Percentiles rank a stretch among this genome's conserved stretches.
Evolutionary conservation across 148 eudicot genomes (phyloP).

Genomic region (Cornus suecica): DNA sequence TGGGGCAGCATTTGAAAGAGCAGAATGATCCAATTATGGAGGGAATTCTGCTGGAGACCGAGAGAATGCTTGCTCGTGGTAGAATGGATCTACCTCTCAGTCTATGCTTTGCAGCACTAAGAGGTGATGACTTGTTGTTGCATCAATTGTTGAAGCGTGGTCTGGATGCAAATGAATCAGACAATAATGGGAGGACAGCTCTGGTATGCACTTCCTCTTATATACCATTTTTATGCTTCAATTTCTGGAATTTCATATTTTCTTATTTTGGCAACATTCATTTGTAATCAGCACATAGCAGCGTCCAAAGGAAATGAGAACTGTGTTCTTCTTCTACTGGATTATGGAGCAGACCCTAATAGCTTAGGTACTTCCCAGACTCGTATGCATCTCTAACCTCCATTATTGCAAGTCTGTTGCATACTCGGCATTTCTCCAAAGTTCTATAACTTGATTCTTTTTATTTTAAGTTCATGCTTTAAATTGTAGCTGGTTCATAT

Average conservation of each 20-base stretch:
- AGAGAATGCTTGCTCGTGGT: constrained; percentile 76
- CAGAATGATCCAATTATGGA: constrained; percentile 49
- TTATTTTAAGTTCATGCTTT: neutral
- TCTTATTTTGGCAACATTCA: neutral
- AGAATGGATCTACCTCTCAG: constrained; percentile 77
- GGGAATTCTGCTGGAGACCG: constrained; percentile 62
- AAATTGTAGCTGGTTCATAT: neutral
- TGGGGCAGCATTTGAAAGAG: constrained; percentile 63
- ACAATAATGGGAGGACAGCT: constrained; percentile 77
- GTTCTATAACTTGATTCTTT: neutral
- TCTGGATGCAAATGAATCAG: constrained; percentile 88
- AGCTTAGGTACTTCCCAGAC: constrained; percentile 58
- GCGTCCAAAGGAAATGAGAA: constrained; percentile 77
- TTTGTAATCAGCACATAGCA: constrained; percentile 68
- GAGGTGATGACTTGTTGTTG: constrained; percentile 66
- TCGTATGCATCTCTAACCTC: constrained; percentile 2
- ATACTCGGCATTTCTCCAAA: neutral
- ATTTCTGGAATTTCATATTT: neutral
- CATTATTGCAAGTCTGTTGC: constrained; percentile 2
- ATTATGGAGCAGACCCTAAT: constrained; percentile 80
- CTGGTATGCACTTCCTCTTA: constrained; percentile 34
- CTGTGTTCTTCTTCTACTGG: constrained; percentile 75
- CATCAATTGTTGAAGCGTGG: constrained; percentile 66
- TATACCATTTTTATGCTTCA: neutral
- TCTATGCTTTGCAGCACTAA: constrained; percentile 66